Evolutionary conservation across 2,329 filamentous ascomycete genomes (phyloP).

Genomic region (Sclerotinia glacialis): DNA sequence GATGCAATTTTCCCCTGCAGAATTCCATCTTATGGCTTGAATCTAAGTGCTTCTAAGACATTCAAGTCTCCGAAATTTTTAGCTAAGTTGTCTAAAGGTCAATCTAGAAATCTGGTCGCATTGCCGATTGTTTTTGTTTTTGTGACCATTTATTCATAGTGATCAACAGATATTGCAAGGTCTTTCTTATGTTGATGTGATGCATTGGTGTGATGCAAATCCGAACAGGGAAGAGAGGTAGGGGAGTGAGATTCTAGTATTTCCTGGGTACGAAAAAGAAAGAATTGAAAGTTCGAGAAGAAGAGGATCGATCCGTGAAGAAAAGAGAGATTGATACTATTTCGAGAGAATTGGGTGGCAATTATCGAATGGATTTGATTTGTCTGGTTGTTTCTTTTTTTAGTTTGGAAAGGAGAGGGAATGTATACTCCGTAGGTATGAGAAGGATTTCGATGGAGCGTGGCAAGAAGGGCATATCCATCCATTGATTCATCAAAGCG

Average conservation of each 20-base stretch:
- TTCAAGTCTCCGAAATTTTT: no score
- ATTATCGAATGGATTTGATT: neutral
- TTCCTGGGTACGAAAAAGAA: constrained; percentile 16
- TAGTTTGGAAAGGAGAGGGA: neutral
- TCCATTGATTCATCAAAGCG: neutral
- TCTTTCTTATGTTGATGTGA: neutral
- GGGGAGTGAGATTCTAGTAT: neutral
- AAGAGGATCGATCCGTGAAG: constrained; percentile 7
- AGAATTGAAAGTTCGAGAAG: constrained; percentile 10
- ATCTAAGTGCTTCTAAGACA: no score
- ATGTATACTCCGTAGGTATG: neutral
- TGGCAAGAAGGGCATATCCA: neutral
- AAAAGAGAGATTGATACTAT: neutral
- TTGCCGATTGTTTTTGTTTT: constrained; percentile 1
- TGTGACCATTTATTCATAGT: neutral
- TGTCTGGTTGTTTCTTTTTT: constrained; percentile 4
- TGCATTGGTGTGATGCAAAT: constrained; percentile 9
- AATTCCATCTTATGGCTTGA: constrained; percentile 5
- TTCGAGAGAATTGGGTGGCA: neutral
- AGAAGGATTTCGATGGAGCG: neutral
- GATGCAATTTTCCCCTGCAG: constrained; percentile 13
- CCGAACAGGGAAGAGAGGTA: constrained; percentile 1
- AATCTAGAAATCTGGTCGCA: neutral
- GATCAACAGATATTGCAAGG: neutral
- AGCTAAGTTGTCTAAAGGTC: no score